phyloP scores from a whole-genome alignment of 331 rosid species.

The Pyracantha coccinea region DNA sequence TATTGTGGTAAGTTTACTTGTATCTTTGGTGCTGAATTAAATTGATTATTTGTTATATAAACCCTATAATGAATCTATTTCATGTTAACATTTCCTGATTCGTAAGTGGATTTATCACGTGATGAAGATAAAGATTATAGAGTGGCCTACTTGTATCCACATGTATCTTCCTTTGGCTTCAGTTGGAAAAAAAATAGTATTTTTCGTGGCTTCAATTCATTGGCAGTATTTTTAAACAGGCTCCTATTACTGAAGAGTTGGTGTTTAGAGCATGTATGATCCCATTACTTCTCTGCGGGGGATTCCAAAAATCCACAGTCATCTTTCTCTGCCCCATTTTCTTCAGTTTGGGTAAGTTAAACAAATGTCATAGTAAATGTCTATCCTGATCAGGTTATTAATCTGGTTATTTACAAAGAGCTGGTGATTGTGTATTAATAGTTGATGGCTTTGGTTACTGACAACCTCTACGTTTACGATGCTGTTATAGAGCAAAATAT shows the following conservation, averaged over 20 bases:
- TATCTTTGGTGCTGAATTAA: neutral
- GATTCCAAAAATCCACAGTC: constrained; percentile 44
- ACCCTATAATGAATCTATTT: neutral
- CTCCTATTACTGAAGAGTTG: constrained; percentile 92
- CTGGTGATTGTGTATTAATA: neutral
- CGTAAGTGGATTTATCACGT: neutral
- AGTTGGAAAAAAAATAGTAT: neutral
- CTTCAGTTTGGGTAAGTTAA: constrained; percentile 84
- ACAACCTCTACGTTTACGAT: neutral
- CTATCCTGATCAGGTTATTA: neutral
- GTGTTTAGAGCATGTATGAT: constrained; percentile 96
- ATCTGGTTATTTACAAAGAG: neutral
- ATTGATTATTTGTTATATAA: neutral
- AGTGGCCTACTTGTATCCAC: neutral
- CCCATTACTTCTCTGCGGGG: constrained; percentile 91
- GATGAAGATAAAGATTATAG: neutral
- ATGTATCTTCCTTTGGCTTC: neutral
- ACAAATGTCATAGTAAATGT: neutral
- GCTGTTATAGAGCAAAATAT: neutral
- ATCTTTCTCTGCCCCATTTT: constrained; percentile 74
- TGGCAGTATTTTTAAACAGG: constrained; percentile 43
- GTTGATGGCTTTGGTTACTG: neutral
- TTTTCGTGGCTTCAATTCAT: constrained; percentile 1
- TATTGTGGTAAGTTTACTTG: constrained; percentile 69
- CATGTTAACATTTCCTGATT: neutral